Percentiles rank a stretch among this genome's conserved stretches.
phyloP scores from a whole-genome alignment of 2,329 filamentous ascomycete genomes.

The Daldinia sp. region DNA sequence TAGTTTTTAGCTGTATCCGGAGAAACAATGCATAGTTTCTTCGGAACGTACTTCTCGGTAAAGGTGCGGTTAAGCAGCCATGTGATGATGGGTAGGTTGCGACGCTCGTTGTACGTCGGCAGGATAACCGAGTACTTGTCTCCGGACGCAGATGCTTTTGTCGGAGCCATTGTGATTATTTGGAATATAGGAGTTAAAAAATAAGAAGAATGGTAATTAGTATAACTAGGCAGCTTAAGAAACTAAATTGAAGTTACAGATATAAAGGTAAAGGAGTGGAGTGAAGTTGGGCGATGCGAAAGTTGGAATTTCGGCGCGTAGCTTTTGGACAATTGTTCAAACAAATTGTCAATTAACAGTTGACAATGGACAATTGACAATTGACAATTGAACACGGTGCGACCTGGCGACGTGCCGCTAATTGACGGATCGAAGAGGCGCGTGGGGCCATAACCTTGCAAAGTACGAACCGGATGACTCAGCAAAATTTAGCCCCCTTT shows the following conservation, averaged over 20 bases:
- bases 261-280: constrained; percentile 41
- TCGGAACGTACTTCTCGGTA: constrained; percentile 75
- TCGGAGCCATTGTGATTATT: constrained; percentile 55
- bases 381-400: constrained; percentile 38
- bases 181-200: constrained; percentile 3
- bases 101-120: constrained; percentile 98
- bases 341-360: neutral
- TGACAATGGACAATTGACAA: neutral
- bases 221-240: constrained; percentile 2
- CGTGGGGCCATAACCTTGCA: constrained; percentile 8
- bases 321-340: constrained; percentile 14
- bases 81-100: constrained; percentile 93
- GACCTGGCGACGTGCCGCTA: constrained; percentile 14
- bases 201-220: constrained; percentile 10
- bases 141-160: constrained; percentile 50
- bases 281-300: constrained; percentile 41
- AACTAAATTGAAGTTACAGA: constrained; percentile 1
- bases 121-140: constrained; percentile 98
- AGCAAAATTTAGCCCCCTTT: constrained; percentile 24
- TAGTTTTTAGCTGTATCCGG: constrained; percentile 24
- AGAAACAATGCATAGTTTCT: neutral
- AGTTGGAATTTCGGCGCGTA: constrained; percentile 21
- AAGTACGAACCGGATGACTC: constrained; percentile 9
- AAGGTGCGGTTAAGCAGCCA: constrained; percentile 95
- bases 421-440: neutral